Percentiles rank a stretch among this genome's conserved stretches.
These are phyloP conservation scores for Syzygium aqueum DNA, from an alignment of 345 rosid species.

Conservation along the genomic window DNA sequence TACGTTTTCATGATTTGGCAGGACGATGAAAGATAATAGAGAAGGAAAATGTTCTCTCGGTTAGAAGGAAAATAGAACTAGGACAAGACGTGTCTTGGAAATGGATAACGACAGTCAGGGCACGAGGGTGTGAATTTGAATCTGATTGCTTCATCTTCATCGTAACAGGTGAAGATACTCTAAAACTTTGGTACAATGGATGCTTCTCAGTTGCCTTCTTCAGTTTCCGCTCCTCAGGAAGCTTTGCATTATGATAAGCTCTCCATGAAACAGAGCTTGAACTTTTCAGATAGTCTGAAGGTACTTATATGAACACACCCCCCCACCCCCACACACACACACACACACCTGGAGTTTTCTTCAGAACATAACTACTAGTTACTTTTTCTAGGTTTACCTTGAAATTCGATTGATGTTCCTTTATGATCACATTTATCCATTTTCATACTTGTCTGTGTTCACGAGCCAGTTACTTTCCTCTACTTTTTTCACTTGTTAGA, in stretches of 20 bases:
- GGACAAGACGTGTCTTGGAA: not conserved
- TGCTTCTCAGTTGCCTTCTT: not conserved
- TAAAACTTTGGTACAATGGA: not conserved
- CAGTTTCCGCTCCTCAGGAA: conserved; percentile 24
- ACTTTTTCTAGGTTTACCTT: not conserved
- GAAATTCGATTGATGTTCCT: not conserved
- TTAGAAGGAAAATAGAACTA: not conserved
- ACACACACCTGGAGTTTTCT: not conserved
- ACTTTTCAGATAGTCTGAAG: conserved; percentile 64
- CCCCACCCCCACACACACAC: no score
- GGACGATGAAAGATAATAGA: not conserved
- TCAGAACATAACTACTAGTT: not conserved
- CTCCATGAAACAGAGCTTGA: conserved; percentile 59
- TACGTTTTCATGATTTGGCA: not conserved
- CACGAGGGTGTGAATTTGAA: not conserved
- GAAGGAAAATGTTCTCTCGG: not conserved
- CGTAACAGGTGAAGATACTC: not conserved
- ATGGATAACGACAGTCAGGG: not conserved
- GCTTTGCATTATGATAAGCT: conserved; percentile 56
- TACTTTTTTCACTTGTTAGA: not conserved
- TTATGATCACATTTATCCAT: not conserved
- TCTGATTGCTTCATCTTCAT: not conserved
- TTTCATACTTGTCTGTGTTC: not conserved
- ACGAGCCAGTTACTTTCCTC: not conserved
- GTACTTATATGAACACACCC: conserved; percentile 13